Base-by-base conservation (phyloP, 2,329 filamentous ascomycete genomes). In the Incumbomyces delicatus region DNA sequence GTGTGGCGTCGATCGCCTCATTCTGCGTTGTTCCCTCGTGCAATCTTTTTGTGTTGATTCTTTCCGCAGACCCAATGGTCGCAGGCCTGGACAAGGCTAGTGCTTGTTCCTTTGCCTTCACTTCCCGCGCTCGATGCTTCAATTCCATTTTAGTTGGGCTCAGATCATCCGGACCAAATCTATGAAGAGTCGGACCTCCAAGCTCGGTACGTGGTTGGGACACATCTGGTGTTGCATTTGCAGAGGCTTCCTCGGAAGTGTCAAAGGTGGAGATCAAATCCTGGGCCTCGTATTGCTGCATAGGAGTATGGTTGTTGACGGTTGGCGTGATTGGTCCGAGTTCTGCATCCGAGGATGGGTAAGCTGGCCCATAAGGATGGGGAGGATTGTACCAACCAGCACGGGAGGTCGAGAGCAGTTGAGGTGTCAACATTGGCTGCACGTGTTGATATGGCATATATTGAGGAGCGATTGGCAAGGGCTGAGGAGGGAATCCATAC, bases 81-180 rank as follows among this genome's bases (percentile, higher is more conserved):
- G 41, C 22, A 27, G 14, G 3, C 2, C 31, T 22, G 11, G 33
- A 33, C 2, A 27, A 22, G 11, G 29, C 14, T 14, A n/a, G 5
- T 6, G 27, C 7, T 12, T 44, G 41, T 18, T 44, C 33, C 2
- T 22, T 18, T 17, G 36, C 17, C 12, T 18, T 20, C 18, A 27
- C 29, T 18, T 27, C 31, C 18, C 41, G 41, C 4, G 18, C 20
- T 16, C 31, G 16, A 11, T 35, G 17, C 20, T 44, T 44, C 11
- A 44, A 8, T 20, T 44, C 41, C 10, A 35, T 27, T 20, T 44
- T 44, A n/a, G 31, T 36, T 17, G 41, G 41, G n/a, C 14, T 44
- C n/a, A 44, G 7, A n/a, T 44, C 41, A 17, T 44, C 41, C 10
- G 41, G 41, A 17, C 41, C 32, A 30, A 44, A 44, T 12, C 34